Evolutionary conservation across 2,329 filamentous ascomycete species (phyloP).

Genomic region (Alternaria triticina): DNA sequence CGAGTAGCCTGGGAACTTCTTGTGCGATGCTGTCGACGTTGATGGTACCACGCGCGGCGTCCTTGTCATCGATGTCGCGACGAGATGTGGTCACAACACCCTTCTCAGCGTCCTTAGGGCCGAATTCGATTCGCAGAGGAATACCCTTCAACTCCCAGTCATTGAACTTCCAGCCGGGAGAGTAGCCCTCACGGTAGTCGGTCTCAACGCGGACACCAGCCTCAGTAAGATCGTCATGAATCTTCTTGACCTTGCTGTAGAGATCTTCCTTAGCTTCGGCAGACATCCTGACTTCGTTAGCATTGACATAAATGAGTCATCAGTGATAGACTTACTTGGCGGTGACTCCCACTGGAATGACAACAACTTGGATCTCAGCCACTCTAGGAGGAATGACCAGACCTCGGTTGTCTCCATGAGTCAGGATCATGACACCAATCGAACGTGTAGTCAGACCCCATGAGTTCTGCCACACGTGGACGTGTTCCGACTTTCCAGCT

Average conservation of each 20-base stretch:
- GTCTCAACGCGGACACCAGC: constrained; percentile 78
- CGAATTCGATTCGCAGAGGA: constrained; percentile 91
- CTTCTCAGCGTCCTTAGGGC: constrained; percentile 89
- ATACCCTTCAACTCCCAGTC: constrained; percentile 98
- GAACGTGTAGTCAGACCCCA: constrained; percentile 98
- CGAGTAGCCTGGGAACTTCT: constrained; percentile 79
- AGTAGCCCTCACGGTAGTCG: constrained; percentile 86
- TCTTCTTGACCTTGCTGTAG: constrained; percentile 74
- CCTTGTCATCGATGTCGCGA: constrained; percentile 83
- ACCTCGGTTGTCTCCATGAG: constrained; percentile 94
- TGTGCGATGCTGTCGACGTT: constrained; percentile 74
- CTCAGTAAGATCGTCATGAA: constrained; percentile 72
- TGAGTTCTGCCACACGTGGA: constrained; percentile 97
- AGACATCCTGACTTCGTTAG: constrained; percentile 44
- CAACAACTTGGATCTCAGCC: constrained; percentile 81
- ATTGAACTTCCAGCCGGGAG: constrained; percentile 97
- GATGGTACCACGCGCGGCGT: constrained; percentile 64
- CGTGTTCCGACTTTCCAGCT: constrained; percentile 66
- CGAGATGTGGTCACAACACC: constrained; percentile 84
- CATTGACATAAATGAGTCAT: neutral
- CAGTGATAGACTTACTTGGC: constrained; percentile 70
- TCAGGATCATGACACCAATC: constrained; percentile 99
- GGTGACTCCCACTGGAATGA: constrained; percentile 92
- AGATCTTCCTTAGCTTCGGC: constrained; percentile 80
- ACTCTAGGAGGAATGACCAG: constrained; percentile 91